phyloP scores from a whole-genome alignment of 164 flowering plant species.

The Euptelea pleiosperma region DNA sequence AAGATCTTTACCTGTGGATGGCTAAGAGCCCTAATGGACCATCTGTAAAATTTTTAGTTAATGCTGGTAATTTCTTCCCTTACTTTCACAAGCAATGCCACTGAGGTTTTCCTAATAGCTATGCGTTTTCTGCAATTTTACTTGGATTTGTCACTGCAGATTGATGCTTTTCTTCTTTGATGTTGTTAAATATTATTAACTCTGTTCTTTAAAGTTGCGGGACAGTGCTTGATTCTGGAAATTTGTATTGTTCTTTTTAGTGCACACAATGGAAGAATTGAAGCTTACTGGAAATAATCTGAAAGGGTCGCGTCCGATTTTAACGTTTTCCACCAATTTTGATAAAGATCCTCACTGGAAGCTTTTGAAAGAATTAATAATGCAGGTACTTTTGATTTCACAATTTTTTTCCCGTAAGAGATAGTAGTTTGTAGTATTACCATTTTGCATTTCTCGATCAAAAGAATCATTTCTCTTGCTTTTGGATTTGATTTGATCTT shows the following conservation, averaged over 20 bases:
- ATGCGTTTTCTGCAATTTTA: background rate
- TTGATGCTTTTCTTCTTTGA: no score
- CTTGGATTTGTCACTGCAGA: no score
- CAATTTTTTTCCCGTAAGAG: background rate
- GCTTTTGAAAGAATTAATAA: constrained; percentile 80
- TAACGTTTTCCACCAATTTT: constrained; percentile 88
- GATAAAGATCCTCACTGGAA: constrained; percentile 83
- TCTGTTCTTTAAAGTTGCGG: background rate
- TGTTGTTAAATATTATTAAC: background rate
- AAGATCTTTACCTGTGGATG: constrained; percentile 96
- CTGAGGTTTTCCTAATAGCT: no score
- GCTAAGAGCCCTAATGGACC: constrained; percentile 92
- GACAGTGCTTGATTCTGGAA: background rate
- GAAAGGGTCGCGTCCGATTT: constrained; percentile 78
- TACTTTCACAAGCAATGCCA: background rate
- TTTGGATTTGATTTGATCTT: no score
- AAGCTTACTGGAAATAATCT: constrained; percentile 97
- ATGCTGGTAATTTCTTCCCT: constrained; percentile 57
- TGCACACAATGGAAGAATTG: constrained; percentile 98
- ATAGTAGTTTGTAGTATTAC: no score
- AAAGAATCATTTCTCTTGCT: no score
- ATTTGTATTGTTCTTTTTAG: constrained; percentile 32
- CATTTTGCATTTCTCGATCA: no score
- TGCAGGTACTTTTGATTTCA: constrained; percentile 47
- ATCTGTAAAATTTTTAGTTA: constrained; percentile 91